These are phyloP conservation scores for Cadophora malorum DNA, from an alignment of 2,329 filamentous ascomycete species.

Conservation along the genomic window DNA sequence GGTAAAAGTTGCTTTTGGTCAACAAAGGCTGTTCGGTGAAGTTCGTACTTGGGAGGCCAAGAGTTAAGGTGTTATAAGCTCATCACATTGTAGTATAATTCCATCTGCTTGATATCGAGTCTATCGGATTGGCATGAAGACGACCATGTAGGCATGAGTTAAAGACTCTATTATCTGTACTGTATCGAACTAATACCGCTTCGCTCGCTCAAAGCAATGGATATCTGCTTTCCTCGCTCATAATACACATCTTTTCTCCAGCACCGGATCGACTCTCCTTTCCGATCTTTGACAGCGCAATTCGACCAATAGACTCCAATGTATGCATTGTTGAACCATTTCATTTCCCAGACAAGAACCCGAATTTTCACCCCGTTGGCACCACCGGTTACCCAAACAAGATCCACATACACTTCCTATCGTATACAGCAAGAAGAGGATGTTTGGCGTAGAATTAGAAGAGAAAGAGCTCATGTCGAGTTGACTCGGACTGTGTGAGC, in stretches of 20 bases:
- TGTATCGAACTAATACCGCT: neutral
- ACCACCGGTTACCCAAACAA: constrained; percentile 13
- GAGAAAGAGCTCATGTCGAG: constrained; percentile 6
- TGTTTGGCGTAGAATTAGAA: neutral
- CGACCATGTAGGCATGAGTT: neutral
- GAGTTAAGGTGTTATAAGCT: too few relatives aligned
- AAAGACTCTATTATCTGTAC: constrained; percentile 9
- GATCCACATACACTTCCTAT: constrained; percentile 5
- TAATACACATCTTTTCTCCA: neutral
- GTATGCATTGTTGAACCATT: constrained; percentile 10
- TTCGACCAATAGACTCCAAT: constrained; percentile 4
- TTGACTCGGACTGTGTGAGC: constrained; percentile 9
- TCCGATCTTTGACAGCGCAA: neutral
- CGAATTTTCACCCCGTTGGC: neutral
- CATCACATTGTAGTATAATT: neutral
- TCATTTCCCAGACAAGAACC: constrained; percentile 5
- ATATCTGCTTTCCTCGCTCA: neutral
- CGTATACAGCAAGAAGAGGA: constrained; percentile 14
- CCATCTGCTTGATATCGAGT: too few relatives aligned
- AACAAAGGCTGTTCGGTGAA: neutral
- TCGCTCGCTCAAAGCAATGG: constrained; percentile 9
- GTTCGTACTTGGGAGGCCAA: neutral
- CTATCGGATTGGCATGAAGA: too few relatives aligned
- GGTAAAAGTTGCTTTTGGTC: neutral
- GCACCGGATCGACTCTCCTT: neutral